These are phyloP conservation scores for Macaranga tanarius DNA, from an alignment of 441 rosid genomes.

Conservation along the genomic window DNA sequence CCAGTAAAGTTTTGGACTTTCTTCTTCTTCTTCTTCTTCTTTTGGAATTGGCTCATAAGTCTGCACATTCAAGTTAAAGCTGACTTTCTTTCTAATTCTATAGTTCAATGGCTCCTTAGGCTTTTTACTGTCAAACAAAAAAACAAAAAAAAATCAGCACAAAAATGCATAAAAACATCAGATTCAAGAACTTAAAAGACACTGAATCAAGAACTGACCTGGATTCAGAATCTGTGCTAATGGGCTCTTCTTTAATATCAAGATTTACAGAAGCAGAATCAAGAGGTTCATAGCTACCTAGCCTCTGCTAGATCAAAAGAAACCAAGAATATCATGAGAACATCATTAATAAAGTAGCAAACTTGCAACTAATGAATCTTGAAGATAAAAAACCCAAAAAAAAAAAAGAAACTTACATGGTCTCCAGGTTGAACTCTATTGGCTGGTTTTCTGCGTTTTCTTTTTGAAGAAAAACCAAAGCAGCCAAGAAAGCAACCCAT, in stretches of 20 bases:
- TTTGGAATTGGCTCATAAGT: slow-evolving; percentile 52
- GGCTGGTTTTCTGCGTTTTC: slow-evolving; percentile 54
- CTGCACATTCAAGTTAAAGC: slow-evolving; percentile 66
- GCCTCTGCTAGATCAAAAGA: slow-evolving; percentile 40
- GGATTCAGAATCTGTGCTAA: slow-evolving; percentile 33
- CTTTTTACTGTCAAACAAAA: slow-evolving; percentile 32
- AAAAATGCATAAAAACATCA: background rate
- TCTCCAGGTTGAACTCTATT: slow-evolving; percentile 44
- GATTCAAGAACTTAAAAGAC: too few species aligned
- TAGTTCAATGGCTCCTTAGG: slow-evolving; percentile 43
- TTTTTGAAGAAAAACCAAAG: slow-evolving; percentile 63
- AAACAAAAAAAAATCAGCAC: background rate
- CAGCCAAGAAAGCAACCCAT: slow-evolving; percentile 64
- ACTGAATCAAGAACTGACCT: slow-evolving; percentile 32
- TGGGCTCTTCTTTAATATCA: slow-evolving; percentile 28
- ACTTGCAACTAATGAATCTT: background rate
- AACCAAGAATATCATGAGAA: too few species aligned
- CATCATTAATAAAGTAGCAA: too few species aligned
- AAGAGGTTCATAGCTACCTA: slow-evolving; percentile 62
- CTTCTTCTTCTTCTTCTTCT: slow-evolving; percentile 31
- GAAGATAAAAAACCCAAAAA: background rate
- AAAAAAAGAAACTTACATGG: slow-evolving; percentile 40
- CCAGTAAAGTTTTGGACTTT: slow-evolving; percentile 24
- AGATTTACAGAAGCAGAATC: slow-evolving; percentile 35
- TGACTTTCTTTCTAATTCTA: slow-evolving; percentile 63